A percentile compares a stretch with the other conserved stretches of the same genome.
Evolutionary conservation across 225 moss, liverwort and hornwort genomes (phyloP).

Genomic region (Antitrichia curtipendula): DNA sequence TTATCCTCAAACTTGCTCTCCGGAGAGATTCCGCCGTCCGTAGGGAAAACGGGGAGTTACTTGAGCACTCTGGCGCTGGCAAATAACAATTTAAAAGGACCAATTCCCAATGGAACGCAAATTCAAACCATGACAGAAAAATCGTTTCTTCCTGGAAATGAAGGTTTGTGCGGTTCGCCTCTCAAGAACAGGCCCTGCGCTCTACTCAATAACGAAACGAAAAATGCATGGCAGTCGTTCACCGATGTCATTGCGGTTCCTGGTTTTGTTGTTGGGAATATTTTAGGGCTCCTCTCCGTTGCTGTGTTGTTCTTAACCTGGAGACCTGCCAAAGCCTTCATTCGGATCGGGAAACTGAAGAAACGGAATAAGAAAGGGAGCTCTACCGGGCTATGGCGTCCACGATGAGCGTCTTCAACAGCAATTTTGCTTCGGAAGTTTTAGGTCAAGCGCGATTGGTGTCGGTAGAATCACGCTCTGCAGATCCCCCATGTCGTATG

Average conservation of each 20-base stretch:
- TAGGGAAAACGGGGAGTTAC: neutral
- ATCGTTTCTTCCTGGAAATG: neutral
- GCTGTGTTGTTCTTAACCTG: neutral
- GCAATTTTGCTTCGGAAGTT: neutral
- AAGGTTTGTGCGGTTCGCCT: neutral
- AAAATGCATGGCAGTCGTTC: neutral
- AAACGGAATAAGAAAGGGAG: neutral
- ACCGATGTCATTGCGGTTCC: neutral
- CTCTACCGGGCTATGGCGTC: neutral
- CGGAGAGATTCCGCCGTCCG: neutral
- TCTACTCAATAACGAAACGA: neutral
- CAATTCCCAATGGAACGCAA: neutral
- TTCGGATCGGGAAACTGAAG: neutral
- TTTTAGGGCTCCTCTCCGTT: neutral
- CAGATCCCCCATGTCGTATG: no score
- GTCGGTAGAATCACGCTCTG: neutral
- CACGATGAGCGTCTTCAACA: neutral
- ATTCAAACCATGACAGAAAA: neutral
- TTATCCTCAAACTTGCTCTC: neutral
- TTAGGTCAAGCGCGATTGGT: neutral
- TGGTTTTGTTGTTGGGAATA: neutral
- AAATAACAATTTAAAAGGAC: constrained; percentile 2
- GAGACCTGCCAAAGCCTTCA: neutral
- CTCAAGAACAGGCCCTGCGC: neutral
- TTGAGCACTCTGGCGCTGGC: neutral